phyloP scores from a whole-genome alignment of 2,329 filamentous ascomycete genomes.

The Trichoderma citrinoviride region DNA sequence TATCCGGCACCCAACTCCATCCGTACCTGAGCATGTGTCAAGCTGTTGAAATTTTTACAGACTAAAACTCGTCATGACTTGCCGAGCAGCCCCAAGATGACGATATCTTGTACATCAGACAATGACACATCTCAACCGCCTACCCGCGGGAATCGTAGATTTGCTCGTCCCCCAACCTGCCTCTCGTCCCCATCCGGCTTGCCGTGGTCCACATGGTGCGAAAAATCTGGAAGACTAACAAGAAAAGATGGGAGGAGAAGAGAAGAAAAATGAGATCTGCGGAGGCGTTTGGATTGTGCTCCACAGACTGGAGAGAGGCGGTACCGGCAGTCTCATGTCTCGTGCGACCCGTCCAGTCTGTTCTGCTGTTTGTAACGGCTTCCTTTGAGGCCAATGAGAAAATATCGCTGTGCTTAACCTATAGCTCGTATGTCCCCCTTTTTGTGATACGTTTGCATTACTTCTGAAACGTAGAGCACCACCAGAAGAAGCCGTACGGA shows the following conservation, averaged over 20 bases:
- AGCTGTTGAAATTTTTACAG: not conserved
- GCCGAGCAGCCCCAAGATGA: not conserved
- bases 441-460: not conserved
- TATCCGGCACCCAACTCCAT: no score
- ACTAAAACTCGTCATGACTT: not conserved
- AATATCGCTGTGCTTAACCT: not conserved
- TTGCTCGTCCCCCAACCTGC: constrained; percentile 13
- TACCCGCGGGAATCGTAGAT: not conserved
- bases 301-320: not conserved
- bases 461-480: no score
- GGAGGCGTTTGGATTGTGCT: constrained; percentile 12
- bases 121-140: constrained; percentile 13
- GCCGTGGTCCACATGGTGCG: constrained; percentile 10
- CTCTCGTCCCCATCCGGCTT: not conserved
- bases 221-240: not conserved
- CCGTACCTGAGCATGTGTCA: no score
- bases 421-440: not conserved
- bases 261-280: constrained; percentile 14
- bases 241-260: no score
- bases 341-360: not conserved
- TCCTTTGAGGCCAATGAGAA: not conserved
- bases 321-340: not conserved
- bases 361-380: not conserved
- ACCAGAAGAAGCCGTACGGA: no score
- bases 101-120: constrained; percentile 5